phyloP scores from a whole-genome alignment of 352 stramenopile species.

The Plasmopara halstedii region DNA sequence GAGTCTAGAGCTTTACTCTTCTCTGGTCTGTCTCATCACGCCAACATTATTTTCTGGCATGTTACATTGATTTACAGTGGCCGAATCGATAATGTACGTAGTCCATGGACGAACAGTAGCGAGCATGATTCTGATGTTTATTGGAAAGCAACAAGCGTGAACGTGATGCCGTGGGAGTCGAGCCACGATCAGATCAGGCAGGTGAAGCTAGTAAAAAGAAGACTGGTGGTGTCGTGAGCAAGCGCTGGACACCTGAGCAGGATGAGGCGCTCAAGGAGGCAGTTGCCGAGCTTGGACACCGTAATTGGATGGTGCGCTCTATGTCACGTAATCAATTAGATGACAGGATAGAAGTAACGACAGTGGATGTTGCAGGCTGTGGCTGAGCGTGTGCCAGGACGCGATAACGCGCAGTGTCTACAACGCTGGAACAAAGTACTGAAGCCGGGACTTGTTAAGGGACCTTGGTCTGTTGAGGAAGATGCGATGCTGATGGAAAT shows the following conservation, averaged over 20 bases:
- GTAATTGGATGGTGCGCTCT: constrained; percentile 83
- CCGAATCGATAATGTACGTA: constrained; percentile 18
- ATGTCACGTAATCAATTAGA: no score
- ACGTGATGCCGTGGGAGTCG: constrained; percentile 14
- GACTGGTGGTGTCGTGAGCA: constrained; percentile 28
- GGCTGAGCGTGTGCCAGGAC: constrained; percentile 47
- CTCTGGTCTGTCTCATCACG: no score
- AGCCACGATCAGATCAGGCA: constrained; percentile 6
- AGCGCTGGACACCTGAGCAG: constrained; percentile 80
- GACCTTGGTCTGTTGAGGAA: constrained; percentile 88
- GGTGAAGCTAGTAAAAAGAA: constrained; percentile 46
- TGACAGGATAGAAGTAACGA: neutral
- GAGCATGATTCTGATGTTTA: neutral
- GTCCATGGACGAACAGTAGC: constrained; percentile 2
- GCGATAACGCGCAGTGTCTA: constrained; percentile 77
- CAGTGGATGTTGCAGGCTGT: constrained; percentile 29
- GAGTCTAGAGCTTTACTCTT: neutral
- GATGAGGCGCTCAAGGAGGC: constrained; percentile 75
- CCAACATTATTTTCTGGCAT: neutral
- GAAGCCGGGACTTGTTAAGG: constrained; percentile 89
- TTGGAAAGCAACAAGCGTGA: constrained; percentile 21
- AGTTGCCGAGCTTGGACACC: constrained; percentile 66
- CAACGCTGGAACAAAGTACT: constrained; percentile 88
- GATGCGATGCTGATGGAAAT: constrained; percentile 80
- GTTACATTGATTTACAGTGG: constrained; percentile 8